Evolutionary conservation across 225 moss, liverwort and hornwort genomes (phyloP).

Genomic region (Asterella californica): DNA sequence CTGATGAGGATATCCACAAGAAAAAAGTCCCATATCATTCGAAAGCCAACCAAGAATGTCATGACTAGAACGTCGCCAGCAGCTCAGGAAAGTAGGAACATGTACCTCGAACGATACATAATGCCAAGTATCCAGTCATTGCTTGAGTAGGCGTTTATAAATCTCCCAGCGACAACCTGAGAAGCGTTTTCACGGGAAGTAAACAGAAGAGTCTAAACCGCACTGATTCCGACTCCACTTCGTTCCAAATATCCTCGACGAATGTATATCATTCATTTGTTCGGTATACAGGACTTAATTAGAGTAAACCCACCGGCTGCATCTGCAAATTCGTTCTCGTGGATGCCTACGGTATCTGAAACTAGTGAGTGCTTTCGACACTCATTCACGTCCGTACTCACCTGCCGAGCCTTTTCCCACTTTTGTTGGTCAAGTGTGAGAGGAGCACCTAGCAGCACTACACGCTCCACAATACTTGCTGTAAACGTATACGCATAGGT

Average conservation of each 20-base stretch:
- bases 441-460: conserved; percentile 92
- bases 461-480: conserved; percentile 95
- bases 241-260: neutral
- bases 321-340: neutral
- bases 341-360: neutral
- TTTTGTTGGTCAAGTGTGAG: conserved; percentile 64
- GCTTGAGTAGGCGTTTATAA: conserved; percentile 84
- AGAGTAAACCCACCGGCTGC: neutral
- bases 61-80: neutral
- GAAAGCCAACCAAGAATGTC: neutral
- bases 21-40: too few relatives aligned
- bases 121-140: conserved; percentile 97
- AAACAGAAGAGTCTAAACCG: neutral
- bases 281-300: neutral
- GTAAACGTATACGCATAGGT: neutral
- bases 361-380: neutral
- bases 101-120: conserved; percentile 84
- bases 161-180: conserved; percentile 94
- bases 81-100: neutral
- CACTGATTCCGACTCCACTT: neutral
- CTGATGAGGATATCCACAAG: neutral
- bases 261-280: neutral
- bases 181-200: neutral
- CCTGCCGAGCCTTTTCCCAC: conserved; percentile 85
- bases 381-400: conserved; percentile 8